Percentiles rank a stretch among this genome's conserved stretches.
phyloP scores from a whole-genome alignment of 768 basidiomycete species.

The Rhizopogon salebrosus region DNA sequence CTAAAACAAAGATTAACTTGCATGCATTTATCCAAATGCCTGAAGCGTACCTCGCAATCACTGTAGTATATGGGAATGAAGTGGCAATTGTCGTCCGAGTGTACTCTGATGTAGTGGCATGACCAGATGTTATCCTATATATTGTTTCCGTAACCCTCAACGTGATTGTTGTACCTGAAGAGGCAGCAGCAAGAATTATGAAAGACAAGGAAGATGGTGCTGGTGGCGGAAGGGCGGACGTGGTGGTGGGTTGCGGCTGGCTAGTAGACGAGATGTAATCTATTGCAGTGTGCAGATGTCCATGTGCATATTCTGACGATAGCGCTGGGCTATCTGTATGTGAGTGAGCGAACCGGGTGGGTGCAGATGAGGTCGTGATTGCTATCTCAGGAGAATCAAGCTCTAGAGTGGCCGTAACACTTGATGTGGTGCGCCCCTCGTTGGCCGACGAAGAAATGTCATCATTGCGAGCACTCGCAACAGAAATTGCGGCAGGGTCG shows the following conservation, averaged over 20 bases:
- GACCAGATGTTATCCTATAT: neutral
- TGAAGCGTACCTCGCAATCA: constrained; percentile 9
- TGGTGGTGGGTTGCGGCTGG: neutral
- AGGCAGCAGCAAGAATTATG: neutral
- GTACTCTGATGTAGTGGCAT: neutral
- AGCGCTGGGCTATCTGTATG: no score
- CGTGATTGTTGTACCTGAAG: neutral
- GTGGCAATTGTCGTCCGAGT: neutral
- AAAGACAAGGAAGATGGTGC: neutral
- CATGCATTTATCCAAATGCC: neutral
- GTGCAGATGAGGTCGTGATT: neutral
- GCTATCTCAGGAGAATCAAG: neutral
- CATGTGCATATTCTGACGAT: neutral
- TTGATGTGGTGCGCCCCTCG: neutral
- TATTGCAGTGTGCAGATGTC: neutral
- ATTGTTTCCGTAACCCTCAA: no score
- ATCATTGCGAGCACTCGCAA: no score
- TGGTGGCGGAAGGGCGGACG: neutral
- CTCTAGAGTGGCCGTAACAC: no score
- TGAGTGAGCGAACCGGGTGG: no score
- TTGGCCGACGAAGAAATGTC: no score
- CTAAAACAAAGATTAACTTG: neutral
- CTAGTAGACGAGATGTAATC: neutral
- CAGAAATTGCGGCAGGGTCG: no score
- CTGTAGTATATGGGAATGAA: neutral